Conservation (phyloP, 106 monocot genomes). For the Dendrobium nobile region DNA sequence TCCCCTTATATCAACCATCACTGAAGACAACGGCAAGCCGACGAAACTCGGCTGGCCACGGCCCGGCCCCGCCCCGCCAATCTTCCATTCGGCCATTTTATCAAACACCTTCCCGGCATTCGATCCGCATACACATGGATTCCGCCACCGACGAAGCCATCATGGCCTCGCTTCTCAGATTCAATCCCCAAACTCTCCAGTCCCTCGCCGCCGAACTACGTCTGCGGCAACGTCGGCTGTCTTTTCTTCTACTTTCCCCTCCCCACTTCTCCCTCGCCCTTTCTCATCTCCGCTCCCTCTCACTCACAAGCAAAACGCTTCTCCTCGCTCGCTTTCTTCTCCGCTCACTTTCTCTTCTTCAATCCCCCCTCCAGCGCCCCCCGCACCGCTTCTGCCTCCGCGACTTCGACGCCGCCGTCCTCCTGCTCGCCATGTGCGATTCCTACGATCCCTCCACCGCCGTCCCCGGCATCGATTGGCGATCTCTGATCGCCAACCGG, state of each 20-base stretch:
- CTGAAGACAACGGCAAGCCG: not conserved
- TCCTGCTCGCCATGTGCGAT: constrained; percentile 57
- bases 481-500: constrained; percentile 16
- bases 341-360: constrained; percentile 45
- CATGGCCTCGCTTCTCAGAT: constrained; percentile 33
- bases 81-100: not conserved
- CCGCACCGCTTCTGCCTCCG: constrained; percentile 14
- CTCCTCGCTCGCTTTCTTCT: constrained; percentile 81
- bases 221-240: constrained; percentile 51
- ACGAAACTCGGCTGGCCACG: not conserved
- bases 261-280: constrained; percentile 49
- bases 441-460: constrained; percentile 13
- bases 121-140: not conserved
- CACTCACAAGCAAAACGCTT: constrained; percentile 49
- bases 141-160: constrained; percentile 18
- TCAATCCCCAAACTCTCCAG: constrained; percentile 17
- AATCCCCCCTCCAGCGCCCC: constrained; percentile 12
- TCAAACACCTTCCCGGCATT: not conserved
- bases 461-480: constrained; percentile 29
- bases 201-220: constrained; percentile 50
- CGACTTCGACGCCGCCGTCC: constrained; percentile 50
- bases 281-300: constrained; percentile 56
- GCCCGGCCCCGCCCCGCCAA: not conserved
- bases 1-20: too few species aligned
- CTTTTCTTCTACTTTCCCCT: constrained; percentile 63